phyloP scores from a whole-genome alignment of 345 rosid species.

The Gossypium rotundifolium region DNA sequence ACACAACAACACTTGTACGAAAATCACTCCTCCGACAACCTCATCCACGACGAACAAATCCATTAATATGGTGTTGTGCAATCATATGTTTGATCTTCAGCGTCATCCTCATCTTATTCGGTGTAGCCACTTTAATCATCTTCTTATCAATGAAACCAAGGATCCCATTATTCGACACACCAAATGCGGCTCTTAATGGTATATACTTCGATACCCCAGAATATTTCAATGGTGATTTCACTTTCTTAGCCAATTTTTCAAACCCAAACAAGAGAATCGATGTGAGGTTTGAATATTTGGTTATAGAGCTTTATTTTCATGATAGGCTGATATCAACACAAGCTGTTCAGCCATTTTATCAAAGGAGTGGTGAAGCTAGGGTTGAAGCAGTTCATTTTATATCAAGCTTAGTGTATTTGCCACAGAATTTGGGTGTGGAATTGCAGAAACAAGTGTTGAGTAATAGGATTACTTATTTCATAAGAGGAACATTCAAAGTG shows the following conservation, averaged over 20 bases:
- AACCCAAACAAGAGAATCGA: conserved; percentile 70
- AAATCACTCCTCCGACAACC: conserved; percentile 35
- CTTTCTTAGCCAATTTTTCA: conserved; percentile 60
- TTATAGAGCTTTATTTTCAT: conserved; percentile 58
- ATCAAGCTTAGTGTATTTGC: conserved; percentile 76
- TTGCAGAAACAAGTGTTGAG: conserved; percentile 63
- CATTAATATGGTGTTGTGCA: conserved; percentile 67
- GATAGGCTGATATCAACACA: conserved; percentile 42
- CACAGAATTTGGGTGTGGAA: conserved; percentile 45
- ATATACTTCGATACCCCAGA: conserved; percentile 74
- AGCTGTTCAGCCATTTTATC: neutral
- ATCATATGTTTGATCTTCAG: conserved; percentile 71
- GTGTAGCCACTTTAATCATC: conserved; percentile 67
- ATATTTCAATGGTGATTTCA: conserved; percentile 73
- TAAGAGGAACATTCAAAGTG: conserved; percentile 63
- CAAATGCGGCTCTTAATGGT: conserved; percentile 60
- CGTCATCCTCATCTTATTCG: conserved; percentile 64
- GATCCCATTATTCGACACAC: conserved; percentile 64
- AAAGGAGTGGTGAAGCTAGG: conserved; percentile 10
- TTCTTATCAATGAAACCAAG: conserved; percentile 58
- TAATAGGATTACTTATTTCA: conserved; percentile 51
- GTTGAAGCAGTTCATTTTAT: conserved; percentile 23
- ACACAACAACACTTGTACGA: conserved; percentile 8
- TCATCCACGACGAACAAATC: conserved; percentile 45
- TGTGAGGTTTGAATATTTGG: conserved; percentile 51